Base-by-base conservation (phyloP, 441 rosid species). In the Gossypium schwendimanii region DNA sequence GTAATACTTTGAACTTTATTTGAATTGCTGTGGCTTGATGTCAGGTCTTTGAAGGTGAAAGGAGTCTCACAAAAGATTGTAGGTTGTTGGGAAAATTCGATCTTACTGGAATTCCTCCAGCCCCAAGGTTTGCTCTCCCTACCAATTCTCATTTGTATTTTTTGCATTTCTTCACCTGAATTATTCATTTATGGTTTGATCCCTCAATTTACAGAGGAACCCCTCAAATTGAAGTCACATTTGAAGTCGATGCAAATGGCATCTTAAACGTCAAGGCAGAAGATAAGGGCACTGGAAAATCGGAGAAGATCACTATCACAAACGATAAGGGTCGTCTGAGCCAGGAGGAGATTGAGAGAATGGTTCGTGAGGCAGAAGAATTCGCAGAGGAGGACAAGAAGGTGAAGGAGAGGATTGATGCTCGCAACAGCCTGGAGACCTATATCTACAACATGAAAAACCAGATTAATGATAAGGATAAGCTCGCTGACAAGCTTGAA, bases 351-450 rank as follows among this genome's bases (percentile, higher is more conserved):
- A 94, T 94, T 2, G 99, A 94, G 5, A 83, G 93, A 0, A 94
- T 94, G 99, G 99, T 94, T 3, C 83, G 82, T 0, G 99, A 94
- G 81, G 99, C 99, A 0, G 99, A 94, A 71, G 99, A 94, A 79
- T 94, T 89, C 50, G 97, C 98, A 0, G 98, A 94, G 79, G 98
- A 92, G 75, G 98, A 94, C 85, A 94, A 91, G 89, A 94, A 92
- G 83, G 94, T 94, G 61, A 92, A 94, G 86, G 97, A 94, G 81
- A 87, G 73, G 68, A 91, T 94, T 2, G 97, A 92, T 64, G 94
- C 97, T 0, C 88, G 97, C 5, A 94, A 94, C 84, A 74, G 91
- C 76, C 78, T 94, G 0, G 98, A 94, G 83, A 92, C 97, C 0
- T 94, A 92, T 7, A 71, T 88, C 3, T 94, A 92, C 82, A 94